These are phyloP conservation scores for Syncephalastrum racemosum DNA, from an alignment of 371 early-diverging fungal species.

Conservation along the genomic window DNA sequence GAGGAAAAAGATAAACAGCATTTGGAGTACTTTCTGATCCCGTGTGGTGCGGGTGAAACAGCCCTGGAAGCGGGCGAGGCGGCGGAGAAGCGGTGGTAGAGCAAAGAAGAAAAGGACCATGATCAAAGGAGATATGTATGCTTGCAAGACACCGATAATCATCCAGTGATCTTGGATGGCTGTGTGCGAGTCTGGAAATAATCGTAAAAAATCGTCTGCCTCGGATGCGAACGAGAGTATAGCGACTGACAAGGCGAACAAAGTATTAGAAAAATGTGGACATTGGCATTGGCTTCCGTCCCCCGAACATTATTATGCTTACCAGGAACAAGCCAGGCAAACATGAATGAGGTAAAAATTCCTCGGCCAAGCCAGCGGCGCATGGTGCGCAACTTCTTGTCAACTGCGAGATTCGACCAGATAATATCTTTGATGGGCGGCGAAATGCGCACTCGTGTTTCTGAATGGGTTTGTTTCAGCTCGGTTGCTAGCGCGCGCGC, in stretches of 20 bases:
- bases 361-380: slow-evolving; percentile 56
- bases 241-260: slow-evolving; percentile 24
- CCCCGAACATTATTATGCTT: background rate
- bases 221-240: slow-evolving; percentile 57
- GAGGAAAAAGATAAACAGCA: slow-evolving; percentile 73
- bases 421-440: slow-evolving; percentile 77
- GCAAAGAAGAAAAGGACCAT: slow-evolving; percentile 62
- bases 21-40: slow-evolving; percentile 64
- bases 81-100: slow-evolving; percentile 62
- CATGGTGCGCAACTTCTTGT: slow-evolving; percentile 39
- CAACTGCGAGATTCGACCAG: slow-evolving; percentile 73
- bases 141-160: slow-evolving; percentile 59
- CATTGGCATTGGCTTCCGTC: no score
- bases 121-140: slow-evolving; percentile 66
- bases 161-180: slow-evolving; percentile 46
- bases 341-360: slow-evolving; percentile 53
- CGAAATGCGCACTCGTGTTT: slow-evolving; percentile 15
- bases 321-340: slow-evolving; percentile 63
- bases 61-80: slow-evolving; percentile 69
- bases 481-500: no score
- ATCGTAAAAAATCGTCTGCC: slow-evolving; percentile 51
- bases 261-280: background rate
- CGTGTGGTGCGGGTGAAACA: slow-evolving; percentile 62
- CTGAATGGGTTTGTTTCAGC: no score
- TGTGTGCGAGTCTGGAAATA: slow-evolving; percentile 42